Conservation (phyloP, 2,329 filamentous ascomycete genomes). For the Scedosporium apiospermum region DNA sequence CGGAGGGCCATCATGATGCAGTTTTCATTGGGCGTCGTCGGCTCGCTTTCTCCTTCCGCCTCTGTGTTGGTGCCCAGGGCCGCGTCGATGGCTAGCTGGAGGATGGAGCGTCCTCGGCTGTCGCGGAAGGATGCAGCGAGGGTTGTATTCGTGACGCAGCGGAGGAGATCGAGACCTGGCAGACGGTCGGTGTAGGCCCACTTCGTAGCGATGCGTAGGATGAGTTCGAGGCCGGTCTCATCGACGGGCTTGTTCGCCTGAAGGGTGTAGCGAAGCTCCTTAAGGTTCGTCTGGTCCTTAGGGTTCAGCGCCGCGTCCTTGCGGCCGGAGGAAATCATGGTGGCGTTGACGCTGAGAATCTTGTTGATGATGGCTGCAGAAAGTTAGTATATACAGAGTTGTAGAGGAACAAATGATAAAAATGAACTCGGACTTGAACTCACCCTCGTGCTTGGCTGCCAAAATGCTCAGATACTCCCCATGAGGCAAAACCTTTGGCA, state of each 20-base stretch:
- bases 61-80: slow-evolving; percentile 31
- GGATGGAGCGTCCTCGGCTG: slow-evolving; percentile 43
- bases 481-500: slow-evolving; percentile 62
- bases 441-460: slow-evolving; percentile 57
- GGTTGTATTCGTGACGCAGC: slow-evolving; percentile 66
- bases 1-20: slow-evolving; percentile 82
- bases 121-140: slow-evolving; percentile 52
- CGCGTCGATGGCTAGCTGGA: slow-evolving; percentile 40
- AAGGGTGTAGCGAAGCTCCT: slow-evolving; percentile 52
- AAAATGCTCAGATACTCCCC: slow-evolving; percentile 70
- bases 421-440: not conserved
- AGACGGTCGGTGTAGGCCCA: slow-evolving; percentile 80
- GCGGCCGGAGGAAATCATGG: slow-evolving; percentile 58
- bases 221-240: slow-evolving; percentile 47
- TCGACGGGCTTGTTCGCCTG: slow-evolving; percentile 44
- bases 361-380: slow-evolving; percentile 64
- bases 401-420: not conserved
- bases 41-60: slow-evolving; percentile 5
- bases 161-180: slow-evolving; percentile 76
- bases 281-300: slow-evolving; percentile 55
- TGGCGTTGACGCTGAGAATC: slow-evolving; percentile 63
- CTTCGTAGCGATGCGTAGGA: slow-evolving; percentile 61
- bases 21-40: slow-evolving; percentile 57
- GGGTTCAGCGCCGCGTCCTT: slow-evolving; percentile 69
- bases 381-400: slow-evolving; percentile 14